Evolutionary conservation across 2,329 filamentous ascomycete genomes (phyloP).

Genomic region (Rutstroemia sydowiana): DNA sequence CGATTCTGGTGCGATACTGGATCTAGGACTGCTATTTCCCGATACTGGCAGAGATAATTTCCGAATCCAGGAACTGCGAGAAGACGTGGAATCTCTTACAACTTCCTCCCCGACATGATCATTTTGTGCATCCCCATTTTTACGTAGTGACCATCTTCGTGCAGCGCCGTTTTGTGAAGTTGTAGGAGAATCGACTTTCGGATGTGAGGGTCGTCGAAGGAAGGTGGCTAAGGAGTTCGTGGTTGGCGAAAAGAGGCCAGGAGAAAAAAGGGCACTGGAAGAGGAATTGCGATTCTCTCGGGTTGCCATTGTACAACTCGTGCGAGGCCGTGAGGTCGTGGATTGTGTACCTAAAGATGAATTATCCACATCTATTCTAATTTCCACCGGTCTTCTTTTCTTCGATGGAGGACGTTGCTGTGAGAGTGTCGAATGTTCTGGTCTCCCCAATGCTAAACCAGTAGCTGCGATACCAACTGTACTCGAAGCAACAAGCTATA

Average conservation of each 20-base stretch:
- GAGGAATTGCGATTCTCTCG: slow-evolving; percentile 16
- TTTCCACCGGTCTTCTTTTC: slow-evolving; percentile 24
- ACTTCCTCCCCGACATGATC: too few species aligned
- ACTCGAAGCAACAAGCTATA: slow-evolving; percentile 31
- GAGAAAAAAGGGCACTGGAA: slow-evolving; percentile 10
- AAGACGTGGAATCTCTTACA: too few species aligned
- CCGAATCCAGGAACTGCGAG: too few species aligned
- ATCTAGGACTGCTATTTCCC: too few species aligned
- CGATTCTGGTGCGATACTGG: too few species aligned
- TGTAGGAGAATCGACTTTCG: slow-evolving; percentile 19
- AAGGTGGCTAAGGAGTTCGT: slow-evolving; percentile 12
- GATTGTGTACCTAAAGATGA: slow-evolving; percentile 19
- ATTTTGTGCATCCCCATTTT: too few species aligned
- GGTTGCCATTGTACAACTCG: slow-evolving; percentile 24
- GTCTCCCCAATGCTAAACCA: slow-evolving; percentile 28
- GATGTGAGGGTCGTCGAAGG: slow-evolving; percentile 13
- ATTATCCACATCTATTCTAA: slow-evolving; percentile 18
- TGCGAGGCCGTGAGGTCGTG: slow-evolving; percentile 23
- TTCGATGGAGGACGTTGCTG: slow-evolving; percentile 26
- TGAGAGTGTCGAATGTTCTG: slow-evolving; percentile 22
- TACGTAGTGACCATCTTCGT: too few species aligned
- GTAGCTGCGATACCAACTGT: slow-evolving; percentile 31
- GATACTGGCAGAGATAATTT: too few species aligned
- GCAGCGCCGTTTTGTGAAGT: not conserved
- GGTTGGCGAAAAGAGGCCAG: too few species aligned